Conservation (phyloP, 2,329 filamentous ascomycete species). For the Diaporthe vexans region DNA sequence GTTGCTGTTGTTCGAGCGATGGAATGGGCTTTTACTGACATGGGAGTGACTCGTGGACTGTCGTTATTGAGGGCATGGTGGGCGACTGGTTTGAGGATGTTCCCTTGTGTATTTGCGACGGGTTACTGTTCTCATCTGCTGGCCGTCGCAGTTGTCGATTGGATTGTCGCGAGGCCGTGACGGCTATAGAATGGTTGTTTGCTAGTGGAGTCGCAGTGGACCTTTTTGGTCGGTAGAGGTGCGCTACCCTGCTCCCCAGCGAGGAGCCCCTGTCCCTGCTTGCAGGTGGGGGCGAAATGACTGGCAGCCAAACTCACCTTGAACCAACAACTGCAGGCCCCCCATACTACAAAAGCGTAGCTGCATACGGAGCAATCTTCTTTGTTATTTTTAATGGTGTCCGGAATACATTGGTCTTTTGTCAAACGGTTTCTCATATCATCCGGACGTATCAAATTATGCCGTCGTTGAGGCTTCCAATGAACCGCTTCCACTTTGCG, state of each 20-base stretch:
- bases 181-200: neutral
- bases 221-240: neutral
- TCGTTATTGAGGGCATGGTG: constrained; percentile 76
- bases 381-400: neutral
- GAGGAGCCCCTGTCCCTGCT: constrained; percentile 3
- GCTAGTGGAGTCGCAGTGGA: constrained; percentile 13
- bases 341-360: neutral
- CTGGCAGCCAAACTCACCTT: neutral
- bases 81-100: neutral
- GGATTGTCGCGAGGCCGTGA: constrained; percentile 5
- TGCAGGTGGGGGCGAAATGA: neutral
- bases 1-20: constrained; percentile 26
- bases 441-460: neutral
- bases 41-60: constrained; percentile 84
- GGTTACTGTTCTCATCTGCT: neutral
- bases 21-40: constrained; percentile 66
- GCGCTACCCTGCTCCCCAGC: neutral
- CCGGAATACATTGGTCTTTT: neutral
- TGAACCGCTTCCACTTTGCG: too few relatives aligned
- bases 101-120: neutral
- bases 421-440: neutral
- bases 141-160: neutral
- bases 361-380: neutral
- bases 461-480: neutral
- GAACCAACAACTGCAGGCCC: neutral